Percentiles rank a stretch among this genome's conserved stretches.
phyloP scores from a whole-genome alignment of 2,329 filamentous ascomycete species.

The Aspergillus spinulosporus region DNA sequence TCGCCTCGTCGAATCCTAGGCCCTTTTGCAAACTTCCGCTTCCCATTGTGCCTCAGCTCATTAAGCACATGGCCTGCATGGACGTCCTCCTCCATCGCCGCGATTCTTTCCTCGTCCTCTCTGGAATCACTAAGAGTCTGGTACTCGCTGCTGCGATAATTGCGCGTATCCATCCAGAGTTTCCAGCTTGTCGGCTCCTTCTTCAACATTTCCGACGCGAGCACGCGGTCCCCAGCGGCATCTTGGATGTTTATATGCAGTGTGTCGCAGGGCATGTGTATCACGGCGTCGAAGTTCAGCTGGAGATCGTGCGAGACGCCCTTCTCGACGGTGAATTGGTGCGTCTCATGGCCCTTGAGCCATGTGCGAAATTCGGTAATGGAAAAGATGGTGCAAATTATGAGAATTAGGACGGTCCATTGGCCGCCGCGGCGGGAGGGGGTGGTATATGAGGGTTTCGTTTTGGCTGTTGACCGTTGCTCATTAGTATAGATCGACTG shows the following conservation, averaged over 20 bases:
- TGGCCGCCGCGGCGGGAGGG: conserved; percentile 83
- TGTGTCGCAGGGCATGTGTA: conserved; percentile 82
- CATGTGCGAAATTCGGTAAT: conserved; percentile 77
- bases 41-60: conserved; percentile 67
- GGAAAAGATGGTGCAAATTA: conserved; percentile 73
- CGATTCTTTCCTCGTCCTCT: conserved; percentile 58
- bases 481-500: conserved; percentile 6
- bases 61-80: conserved; percentile 90
- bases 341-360: conserved; percentile 80
- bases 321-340: conserved; percentile 92
- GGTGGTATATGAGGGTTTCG: conserved; percentile 88
- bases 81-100: conserved; percentile 64
- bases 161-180: conserved; percentile 74
- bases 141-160: conserved; percentile 58
- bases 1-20: conserved; percentile 61
- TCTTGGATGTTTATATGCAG: conserved; percentile 98
- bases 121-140: conserved; percentile 52
- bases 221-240: conserved; percentile 85
- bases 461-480: conserved; percentile 68
- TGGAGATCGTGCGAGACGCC: conserved; percentile 83
- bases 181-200: conserved; percentile 77
- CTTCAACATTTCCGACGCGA: conserved; percentile 72
- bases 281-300: conserved; percentile 92
- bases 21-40: conserved; percentile 68
- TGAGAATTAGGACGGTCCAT: conserved; percentile 81